A percentile compares a stretch with the other conserved stretches of the same genome.
Evolutionary conservation across 1,284 basidiomycete genomes (phyloP).

Genomic region (Ganoderma lingzhi): DNA sequence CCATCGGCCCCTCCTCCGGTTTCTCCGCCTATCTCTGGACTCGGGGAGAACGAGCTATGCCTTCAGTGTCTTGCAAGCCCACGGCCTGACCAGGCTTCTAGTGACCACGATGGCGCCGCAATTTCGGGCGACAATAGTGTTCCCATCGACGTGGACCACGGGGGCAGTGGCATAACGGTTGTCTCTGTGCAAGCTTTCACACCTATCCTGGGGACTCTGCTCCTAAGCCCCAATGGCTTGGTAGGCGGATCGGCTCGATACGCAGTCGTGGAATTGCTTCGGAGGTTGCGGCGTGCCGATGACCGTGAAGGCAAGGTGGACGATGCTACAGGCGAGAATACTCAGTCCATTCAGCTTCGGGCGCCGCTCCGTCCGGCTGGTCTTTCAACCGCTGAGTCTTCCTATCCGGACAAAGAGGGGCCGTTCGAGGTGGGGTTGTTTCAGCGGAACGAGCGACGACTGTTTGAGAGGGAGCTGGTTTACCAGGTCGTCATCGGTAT

Average conservation of each 20-base stretch:
- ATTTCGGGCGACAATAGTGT: neutral
- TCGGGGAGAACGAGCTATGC: constrained; percentile 13
- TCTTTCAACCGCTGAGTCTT: constrained; percentile 33
- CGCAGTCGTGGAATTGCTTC: constrained; percentile 83
- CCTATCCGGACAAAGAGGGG: constrained; percentile 41
- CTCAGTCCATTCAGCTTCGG: neutral
- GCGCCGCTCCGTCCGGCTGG: constrained; percentile 13
- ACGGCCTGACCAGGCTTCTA: constrained; percentile 14
- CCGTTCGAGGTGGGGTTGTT: constrained; percentile 56
- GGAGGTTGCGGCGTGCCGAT: constrained; percentile 65
- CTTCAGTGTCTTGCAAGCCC: constrained; percentile 14
- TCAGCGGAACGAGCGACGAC: constrained; percentile 57
- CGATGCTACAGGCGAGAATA: neutral
- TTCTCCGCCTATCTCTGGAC: constrained; percentile 10
- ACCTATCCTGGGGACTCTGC: constrained; percentile 87
- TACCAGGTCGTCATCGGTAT: constrained; percentile 90
- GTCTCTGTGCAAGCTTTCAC: constrained; percentile 91
- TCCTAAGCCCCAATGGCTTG: constrained; percentile 81
- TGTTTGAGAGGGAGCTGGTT: constrained; percentile 84
- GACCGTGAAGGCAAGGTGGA: constrained; percentile 42
- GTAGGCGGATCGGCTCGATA: constrained; percentile 81
- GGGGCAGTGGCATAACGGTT: constrained; percentile 43
- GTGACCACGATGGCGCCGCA: constrained; percentile 12
- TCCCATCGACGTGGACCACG: neutral
- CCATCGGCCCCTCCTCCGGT: constrained; percentile 30